Evolutionary conservation across 371 early-diverging fungal species (phyloP).

Genomic region (Apophysomyces sp.): DNA sequence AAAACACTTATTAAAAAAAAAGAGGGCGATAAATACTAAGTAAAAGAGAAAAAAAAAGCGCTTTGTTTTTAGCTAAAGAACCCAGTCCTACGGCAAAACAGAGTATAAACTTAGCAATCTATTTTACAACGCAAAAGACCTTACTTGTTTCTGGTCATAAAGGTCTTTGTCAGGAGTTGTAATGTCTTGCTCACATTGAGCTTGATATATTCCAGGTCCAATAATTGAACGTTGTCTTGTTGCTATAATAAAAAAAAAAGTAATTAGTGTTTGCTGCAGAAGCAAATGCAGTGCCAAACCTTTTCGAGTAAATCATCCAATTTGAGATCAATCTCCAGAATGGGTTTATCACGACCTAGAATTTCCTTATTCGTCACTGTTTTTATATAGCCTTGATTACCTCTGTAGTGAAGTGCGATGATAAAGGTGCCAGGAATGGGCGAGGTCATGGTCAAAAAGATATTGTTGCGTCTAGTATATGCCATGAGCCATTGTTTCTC

Average conservation of each 20-base stretch:
- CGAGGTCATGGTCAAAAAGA: conserved; percentile 82
- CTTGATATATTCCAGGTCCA: conserved; percentile 95
- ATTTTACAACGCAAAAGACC: background rate
- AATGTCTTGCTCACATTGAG: conserved; percentile 55
- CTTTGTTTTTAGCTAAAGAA: background rate
- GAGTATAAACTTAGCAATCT: background rate
- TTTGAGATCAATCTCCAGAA: conserved; percentile 92
- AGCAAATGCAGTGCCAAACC: conserved; percentile 15
- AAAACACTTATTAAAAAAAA: background rate
- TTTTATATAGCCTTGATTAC: conserved; percentile 26
- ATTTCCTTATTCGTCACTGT: background rate
- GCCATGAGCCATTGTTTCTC: background rate
- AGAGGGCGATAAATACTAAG: background rate
- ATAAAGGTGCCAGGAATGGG: conserved; percentile 87
- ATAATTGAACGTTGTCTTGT: conserved; percentile 78
- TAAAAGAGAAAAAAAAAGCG: background rate
- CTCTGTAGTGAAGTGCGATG: conserved; percentile 83
- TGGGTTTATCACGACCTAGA: conserved; percentile 82
- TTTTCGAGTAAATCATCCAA: conserved; percentile 93
- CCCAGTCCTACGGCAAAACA: background rate
- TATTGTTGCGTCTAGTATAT: conserved; percentile 64
- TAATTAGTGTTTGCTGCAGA: background rate
- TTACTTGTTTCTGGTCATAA: conserved; percentile 51
- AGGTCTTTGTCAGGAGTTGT: conserved; percentile 41
- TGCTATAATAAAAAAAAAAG: conserved; percentile 53